phyloP scores from a whole-genome alignment of 768 basidiomycete species.

The Chalciporus sphaerocephalus region DNA sequence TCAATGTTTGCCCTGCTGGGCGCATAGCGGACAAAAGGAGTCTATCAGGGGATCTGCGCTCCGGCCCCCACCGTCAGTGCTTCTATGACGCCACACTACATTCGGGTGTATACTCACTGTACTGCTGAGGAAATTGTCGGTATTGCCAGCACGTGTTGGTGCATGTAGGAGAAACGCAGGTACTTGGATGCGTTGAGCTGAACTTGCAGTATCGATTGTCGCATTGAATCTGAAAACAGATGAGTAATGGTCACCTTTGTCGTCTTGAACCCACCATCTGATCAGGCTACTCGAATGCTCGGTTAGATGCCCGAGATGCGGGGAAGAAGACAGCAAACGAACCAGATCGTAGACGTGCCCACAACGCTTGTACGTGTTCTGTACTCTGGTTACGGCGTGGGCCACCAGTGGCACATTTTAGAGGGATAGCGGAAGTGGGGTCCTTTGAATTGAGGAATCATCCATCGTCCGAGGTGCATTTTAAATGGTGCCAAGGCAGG shows the following conservation, averaged over 20 bases:
- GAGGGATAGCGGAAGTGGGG: constrained; percentile 18
- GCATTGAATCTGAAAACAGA: constrained; percentile 53
- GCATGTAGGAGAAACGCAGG: constrained; percentile 57
- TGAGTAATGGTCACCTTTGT: constrained; percentile 9
- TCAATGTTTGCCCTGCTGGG: constrained; percentile 7
- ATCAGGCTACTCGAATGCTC: constrained; percentile 44
- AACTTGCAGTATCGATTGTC: constrained; percentile 66
- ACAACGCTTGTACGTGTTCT: constrained; percentile 56
- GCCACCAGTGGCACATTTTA: constrained; percentile 55
- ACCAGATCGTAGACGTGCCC: constrained; percentile 54
- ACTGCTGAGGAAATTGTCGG: constrained; percentile 67
- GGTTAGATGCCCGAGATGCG: constrained; percentile 9
- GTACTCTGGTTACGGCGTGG: constrained; percentile 46
- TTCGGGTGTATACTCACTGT: constrained; percentile 43
- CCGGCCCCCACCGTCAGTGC: constrained; percentile 12
- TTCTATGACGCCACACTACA: constrained; percentile 6
- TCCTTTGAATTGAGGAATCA: constrained; percentile 2
- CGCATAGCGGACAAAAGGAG: constrained; percentile 32
- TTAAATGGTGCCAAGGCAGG: constrained; percentile 20
- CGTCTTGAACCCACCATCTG: constrained; percentile 43
- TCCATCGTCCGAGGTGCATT: constrained; percentile 11
- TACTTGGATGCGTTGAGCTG: constrained; percentile 55
- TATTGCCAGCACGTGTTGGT: constrained; percentile 70
- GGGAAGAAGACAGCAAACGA: constrained; percentile 21
- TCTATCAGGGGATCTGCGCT: constrained; percentile 35